phyloP scores from a whole-genome alignment of 768 basidiomycete species.

The Leccinellum luteum region DNA sequence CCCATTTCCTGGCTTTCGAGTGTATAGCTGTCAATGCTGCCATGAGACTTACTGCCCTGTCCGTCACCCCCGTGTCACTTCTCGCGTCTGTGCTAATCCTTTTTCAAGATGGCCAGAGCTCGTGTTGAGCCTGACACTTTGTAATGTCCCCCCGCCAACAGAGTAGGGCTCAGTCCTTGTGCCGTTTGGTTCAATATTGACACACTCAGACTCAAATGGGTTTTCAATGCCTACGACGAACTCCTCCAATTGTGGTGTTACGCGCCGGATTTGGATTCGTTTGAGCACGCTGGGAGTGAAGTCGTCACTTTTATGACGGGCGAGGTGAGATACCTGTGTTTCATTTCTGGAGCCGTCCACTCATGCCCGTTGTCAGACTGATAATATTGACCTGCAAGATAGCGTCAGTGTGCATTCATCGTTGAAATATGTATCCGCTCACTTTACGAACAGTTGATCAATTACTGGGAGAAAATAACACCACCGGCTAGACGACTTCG shows the following conservation, averaged over 20 bases:
- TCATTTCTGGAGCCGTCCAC: background rate
- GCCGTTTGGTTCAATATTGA: constrained; percentile 1
- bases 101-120: constrained; percentile 64
- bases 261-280: constrained; percentile 62
- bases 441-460: constrained; percentile 49
- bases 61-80: constrained; percentile 27
- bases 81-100: constrained; percentile 5
- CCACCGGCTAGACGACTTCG: constrained; percentile 55
- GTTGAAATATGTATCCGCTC: constrained; percentile 2
- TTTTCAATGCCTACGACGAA: constrained; percentile 62
- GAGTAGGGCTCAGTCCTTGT: constrained; percentile 46
- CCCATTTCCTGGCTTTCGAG: constrained; percentile 73
- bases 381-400: constrained; percentile 57
- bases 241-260: constrained; percentile 60
- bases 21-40: constrained; percentile 54
- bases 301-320: constrained; percentile 54
- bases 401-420: constrained; percentile 43
- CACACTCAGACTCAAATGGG: constrained; percentile 49
- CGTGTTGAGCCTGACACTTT: constrained; percentile 64
- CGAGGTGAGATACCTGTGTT: constrained; percentile 40
- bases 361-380: constrained; percentile 8
- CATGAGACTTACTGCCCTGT: constrained; percentile 66
- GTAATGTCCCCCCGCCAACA: constrained; percentile 62
- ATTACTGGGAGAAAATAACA: constrained; percentile 56
- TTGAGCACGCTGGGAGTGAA: constrained; percentile 65